These are phyloP conservation scores for Lactarius pseudohatsudake DNA, from an alignment of 768 basidiomycete genomes.

Conservation along the genomic window DNA sequence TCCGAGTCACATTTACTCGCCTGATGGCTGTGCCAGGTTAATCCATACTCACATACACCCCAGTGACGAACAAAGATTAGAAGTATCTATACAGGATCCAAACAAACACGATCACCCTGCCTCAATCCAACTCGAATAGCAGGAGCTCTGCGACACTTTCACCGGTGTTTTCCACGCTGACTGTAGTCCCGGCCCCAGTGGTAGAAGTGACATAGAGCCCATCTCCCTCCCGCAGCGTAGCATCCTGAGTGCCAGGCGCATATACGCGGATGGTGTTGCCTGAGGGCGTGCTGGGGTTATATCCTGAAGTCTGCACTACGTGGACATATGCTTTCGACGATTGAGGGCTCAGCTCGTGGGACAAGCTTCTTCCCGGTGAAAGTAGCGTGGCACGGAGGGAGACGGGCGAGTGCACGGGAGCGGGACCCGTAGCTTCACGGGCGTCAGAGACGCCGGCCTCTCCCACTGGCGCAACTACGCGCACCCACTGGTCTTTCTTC, in stretches of 20 bases:
- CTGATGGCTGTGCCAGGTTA: background rate
- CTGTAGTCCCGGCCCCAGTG: conserved; percentile 40
- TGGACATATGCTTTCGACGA: conserved; percentile 73
- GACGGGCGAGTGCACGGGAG: conserved; percentile 72
- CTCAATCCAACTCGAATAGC: conserved; percentile 70
- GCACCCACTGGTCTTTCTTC: conserved; percentile 71
- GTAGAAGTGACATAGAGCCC: conserved; percentile 70
- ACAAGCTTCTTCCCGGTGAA: conserved; percentile 50
- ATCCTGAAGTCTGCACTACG: conserved; percentile 82
- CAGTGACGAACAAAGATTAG: background rate
- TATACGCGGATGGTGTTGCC: conserved; percentile 62
- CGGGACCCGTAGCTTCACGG: conserved; percentile 73
- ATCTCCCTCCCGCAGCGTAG: conserved; percentile 80
- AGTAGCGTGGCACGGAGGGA: conserved; percentile 75
- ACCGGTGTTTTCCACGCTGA: conserved; percentile 63
- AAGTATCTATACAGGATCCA: background rate
- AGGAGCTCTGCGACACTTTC: conserved; percentile 68
- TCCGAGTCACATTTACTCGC: no score
- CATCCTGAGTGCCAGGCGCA: conserved; percentile 40
- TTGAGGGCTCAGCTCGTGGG: conserved; percentile 41
- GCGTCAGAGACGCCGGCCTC: conserved; percentile 54
- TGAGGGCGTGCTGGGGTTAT: conserved; percentile 54
- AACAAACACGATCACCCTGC: background rate
- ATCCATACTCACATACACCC: background rate
- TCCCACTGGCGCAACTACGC: conserved; percentile 73